These are phyloP conservation scores for Auriculariales sp. DNA, from an alignment of 768 basidiomycete genomes.

Conservation along the genomic window DNA sequence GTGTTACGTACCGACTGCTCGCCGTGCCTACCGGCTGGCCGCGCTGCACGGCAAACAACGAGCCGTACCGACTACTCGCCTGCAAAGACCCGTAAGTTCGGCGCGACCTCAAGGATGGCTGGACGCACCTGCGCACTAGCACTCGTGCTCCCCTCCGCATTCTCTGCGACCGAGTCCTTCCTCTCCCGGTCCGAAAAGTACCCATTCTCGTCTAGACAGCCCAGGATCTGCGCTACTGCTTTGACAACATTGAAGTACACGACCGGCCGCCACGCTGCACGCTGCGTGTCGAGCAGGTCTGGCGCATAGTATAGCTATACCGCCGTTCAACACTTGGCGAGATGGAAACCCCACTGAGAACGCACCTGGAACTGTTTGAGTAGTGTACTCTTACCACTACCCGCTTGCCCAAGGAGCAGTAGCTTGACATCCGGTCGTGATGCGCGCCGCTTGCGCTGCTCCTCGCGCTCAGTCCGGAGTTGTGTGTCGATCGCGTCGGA, in stretches of 20 bases:
- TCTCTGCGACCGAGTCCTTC: too few relatives aligned
- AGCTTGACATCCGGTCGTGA: conserved; percentile 22
- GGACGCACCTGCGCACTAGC: too few relatives aligned
- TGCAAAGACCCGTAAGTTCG: too few relatives aligned
- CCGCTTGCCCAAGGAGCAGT: conserved; percentile 13
- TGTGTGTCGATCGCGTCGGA: conserved; percentile 3
- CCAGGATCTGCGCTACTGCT: conserved; percentile 59
- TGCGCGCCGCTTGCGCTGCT: conserved; percentile 3
- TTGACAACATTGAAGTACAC: conserved; percentile 78
- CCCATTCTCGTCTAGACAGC: conserved; percentile 38
- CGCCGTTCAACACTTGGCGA: too few relatives aligned
- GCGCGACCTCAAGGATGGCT: neutral
- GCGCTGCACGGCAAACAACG: too few relatives aligned
- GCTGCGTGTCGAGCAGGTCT: conserved; percentile 50
- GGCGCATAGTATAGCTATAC: conserved; percentile 65
- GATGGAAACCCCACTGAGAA: too few relatives aligned
- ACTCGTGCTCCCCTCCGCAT: too few relatives aligned
- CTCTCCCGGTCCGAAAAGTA: too few relatives aligned
- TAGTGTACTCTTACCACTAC: conserved; percentile 49
- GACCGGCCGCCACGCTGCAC: conserved; percentile 62
- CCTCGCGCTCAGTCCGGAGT: conserved; percentile 6
- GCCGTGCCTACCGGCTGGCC: too few relatives aligned
- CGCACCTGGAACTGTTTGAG: conserved; percentile 84
- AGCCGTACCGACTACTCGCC: too few relatives aligned
- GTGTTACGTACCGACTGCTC: too few relatives aligned